Base-by-base conservation (phyloP, 352 stramenopile genomes). In the Phytopythium litorale region DNA sequence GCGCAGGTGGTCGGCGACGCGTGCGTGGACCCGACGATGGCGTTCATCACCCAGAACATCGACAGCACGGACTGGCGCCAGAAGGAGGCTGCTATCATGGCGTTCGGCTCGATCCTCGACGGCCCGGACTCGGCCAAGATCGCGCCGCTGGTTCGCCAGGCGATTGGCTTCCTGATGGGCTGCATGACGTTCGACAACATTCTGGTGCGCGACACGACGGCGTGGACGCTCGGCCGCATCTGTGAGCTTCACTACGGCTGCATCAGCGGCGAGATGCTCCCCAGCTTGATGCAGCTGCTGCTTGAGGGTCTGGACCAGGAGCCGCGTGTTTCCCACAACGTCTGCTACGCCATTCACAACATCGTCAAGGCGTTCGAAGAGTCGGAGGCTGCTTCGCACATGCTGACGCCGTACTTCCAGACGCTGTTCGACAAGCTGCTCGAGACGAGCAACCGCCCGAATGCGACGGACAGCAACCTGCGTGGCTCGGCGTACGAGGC, bases 301-400 rank as follows among this genome's bases (percentile, higher is more conserved):
- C 67, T 97, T 4, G 72, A 89, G 56, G 87, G 81, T n/a, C 67
- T 97, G 30, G 75, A 94, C 56, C 80, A 94, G 49, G 87, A 96
- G 54, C 84, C 87, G n/a, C 86, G 87, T 67, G 94, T 98, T 55
- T 92, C 90, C n/a, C 88, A 92, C 63, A 97, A 98, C 66, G 92
- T 97, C 54, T 98, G 94, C 70, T 98, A 97, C 62, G 97, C 95
- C 13, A 96, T 99, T 66, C 94, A 98, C 85, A 98, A 98, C 67
- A 89, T 99, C 43, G 96, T 97, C n/a, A 91, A 96, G 67, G 89
- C 92, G 1, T 98, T 98, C 59, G 84, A 89, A 58, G 87, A 93
- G 67, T 88, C 81, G 60, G 75, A 89, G 66, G 70, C 75, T 37
- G 65, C 85, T 56, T 65, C 81, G 60, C 70, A 97, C 53, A 88